Evolutionary conservation across 169 alveolate species (phyloP).

Genomic region (Sarcocystis neurona): DNA sequence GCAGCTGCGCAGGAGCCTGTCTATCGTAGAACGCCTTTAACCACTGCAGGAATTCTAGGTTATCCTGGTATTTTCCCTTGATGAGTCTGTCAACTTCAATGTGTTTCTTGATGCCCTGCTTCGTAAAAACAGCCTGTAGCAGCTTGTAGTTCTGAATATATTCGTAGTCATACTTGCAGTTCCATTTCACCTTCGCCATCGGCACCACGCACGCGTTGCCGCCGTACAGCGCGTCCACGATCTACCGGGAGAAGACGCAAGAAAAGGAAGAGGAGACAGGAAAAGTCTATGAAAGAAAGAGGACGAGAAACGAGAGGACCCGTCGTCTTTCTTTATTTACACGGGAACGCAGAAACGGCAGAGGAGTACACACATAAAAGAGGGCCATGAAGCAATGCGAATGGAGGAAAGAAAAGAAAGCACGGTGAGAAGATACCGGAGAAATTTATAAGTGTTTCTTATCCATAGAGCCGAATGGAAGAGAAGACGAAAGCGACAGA

Average conservation of each 20-base stretch:
- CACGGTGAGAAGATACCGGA: too few relatives aligned
- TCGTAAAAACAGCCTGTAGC: conserved; percentile 92
- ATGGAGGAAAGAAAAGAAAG: too few relatives aligned
- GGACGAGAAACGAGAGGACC: conserved; percentile 39
- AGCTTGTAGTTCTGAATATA: conserved; percentile 92
- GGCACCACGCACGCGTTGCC: conserved; percentile 67
- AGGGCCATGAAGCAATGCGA: too few relatives aligned
- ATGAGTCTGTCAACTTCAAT: conserved; percentile 91
- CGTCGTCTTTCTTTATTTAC: too few relatives aligned
- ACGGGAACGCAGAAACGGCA: too few relatives aligned
- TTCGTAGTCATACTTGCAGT: conserved; percentile 94
- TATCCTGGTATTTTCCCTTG: conserved; percentile 94
- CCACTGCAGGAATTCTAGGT: conserved; percentile 97
- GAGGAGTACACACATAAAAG: too few relatives aligned
- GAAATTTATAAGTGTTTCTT: too few relatives aligned
- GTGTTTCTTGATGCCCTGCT: conserved; percentile 79
- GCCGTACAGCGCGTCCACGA: conserved; percentile 66
- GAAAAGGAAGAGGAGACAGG: conserved; percentile 58
- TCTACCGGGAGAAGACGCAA: conserved; percentile 94
- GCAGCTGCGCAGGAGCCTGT: too few relatives aligned
- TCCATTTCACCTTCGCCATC: conserved; percentile 92
- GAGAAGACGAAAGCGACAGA: too few relatives aligned
- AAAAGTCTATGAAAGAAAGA: neutral
- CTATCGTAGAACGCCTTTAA: conserved; percentile 91
- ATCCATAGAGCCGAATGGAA: too few relatives aligned